These are phyloP conservation scores for Rhynchospora pubera DNA, from an alignment of 176 grass and related monocot species.

Conservation along the genomic window DNA sequence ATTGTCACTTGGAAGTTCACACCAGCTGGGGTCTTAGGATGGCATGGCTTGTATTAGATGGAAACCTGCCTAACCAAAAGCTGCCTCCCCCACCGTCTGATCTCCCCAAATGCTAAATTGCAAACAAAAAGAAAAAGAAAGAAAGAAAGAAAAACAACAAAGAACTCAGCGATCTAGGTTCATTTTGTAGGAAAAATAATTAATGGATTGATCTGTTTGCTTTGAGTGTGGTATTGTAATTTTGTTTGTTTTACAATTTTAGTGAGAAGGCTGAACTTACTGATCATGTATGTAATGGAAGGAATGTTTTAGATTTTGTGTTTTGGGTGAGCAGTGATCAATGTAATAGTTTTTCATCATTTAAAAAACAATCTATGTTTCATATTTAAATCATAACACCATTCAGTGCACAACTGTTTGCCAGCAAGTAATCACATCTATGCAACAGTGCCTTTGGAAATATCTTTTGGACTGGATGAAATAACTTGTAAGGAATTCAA, in stretches of 20 bases:
- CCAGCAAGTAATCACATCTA: no score
- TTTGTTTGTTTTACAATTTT: background rate
- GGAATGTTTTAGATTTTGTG: background rate
- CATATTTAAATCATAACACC: background rate
- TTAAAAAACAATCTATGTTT: background rate
- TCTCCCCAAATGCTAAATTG: constrained; percentile 49
- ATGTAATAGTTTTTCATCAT: background rate
- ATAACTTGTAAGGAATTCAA: background rate
- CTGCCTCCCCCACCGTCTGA: constrained; percentile 65
- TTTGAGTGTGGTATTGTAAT: background rate
- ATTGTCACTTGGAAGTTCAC: constrained; percentile 83
- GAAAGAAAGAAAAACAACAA: background rate
- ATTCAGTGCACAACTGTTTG: background rate
- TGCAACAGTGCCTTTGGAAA: background rate
- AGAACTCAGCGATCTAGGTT: background rate
- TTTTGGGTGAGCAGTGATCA: background rate
- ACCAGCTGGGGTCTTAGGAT: constrained; percentile 72
- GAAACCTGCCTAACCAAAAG: constrained; percentile 54
- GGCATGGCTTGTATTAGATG: constrained; percentile 79
- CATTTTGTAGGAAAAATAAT: background rate
- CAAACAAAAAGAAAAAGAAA: background rate
- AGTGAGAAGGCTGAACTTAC: background rate
- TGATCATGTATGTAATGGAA: background rate
- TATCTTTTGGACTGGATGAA: constrained; percentile 20
- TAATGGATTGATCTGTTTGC: background rate